Conservation (phyloP, 495 filamentous ascomycete genomes). For the Aeminium ludgeri region DNA sequence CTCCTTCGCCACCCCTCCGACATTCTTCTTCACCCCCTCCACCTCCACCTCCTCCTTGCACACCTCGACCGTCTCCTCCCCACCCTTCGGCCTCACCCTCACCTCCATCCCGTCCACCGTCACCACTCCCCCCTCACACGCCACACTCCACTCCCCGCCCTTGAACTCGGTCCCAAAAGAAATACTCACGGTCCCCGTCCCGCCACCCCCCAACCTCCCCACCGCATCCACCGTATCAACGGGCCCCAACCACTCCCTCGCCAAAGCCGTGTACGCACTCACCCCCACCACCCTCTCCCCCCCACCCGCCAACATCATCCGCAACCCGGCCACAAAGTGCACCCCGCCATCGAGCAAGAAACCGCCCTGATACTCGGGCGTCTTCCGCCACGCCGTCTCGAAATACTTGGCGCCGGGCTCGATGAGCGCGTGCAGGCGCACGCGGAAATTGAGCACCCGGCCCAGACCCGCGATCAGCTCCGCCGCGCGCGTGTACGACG, state of each 20-base stretch:
- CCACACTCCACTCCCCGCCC: slow-evolving; percentile 33
- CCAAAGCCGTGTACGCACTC: slow-evolving; percentile 40
- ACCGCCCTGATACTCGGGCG: slow-evolving; percentile 55
- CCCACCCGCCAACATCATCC: slow-evolving; percentile 37
- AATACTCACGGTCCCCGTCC: slow-evolving; percentile 42
- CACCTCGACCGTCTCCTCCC: slow-evolving; percentile 24
- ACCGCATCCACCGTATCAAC: slow-evolving; percentile 59
- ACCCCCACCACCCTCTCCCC: slow-evolving; percentile 33
- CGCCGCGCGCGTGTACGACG: slow-evolving; percentile 38
- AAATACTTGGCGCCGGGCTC: slow-evolving; percentile 40
- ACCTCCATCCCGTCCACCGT: slow-evolving; percentile 31
- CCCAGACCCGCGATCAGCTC: slow-evolving; percentile 45
- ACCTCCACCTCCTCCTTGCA: slow-evolving; percentile 25
- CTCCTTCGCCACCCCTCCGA: slow-evolving; percentile 48
- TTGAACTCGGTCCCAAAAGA: slow-evolving; percentile 51
- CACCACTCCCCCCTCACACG: slow-evolving; percentile 35
- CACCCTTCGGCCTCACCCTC: slow-evolving; percentile 17
- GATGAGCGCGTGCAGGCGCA: slow-evolving; percentile 38
- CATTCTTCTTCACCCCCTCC: slow-evolving; percentile 29
- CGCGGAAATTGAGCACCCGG: slow-evolving; percentile 44
- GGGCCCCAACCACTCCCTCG: slow-evolving; percentile 48
- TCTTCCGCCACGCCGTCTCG: slow-evolving; percentile 60
- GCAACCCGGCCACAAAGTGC: slow-evolving; percentile 48
- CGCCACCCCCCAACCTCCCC: slow-evolving; percentile 40
- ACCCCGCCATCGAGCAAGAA: slow-evolving; percentile 67